Conservation (phyloP, 306 rosid genomes). For the Medicago truncatula region MtrunA17r5.0-ANR NC_053045.1:42040501-42041000, state of each 20-base stretch:
- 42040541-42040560: constrained; percentile 79
- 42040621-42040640: background rate
- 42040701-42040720: constrained; percentile 73
- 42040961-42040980: constrained; percentile 59
- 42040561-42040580: constrained; percentile 56
- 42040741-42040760: constrained; percentile 80
- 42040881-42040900: constrained; percentile 78
- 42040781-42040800: constrained; percentile 35
- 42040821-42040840: background rate
- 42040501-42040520: constrained; percentile 69
- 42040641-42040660: background rate
- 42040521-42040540: constrained; percentile 62
- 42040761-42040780: constrained; percentile 63
- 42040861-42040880: constrained; percentile 63
- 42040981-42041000: constrained; percentile 74
- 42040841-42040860: constrained; percentile 61
- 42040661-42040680: constrained; percentile 21
- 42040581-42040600: constrained; percentile 87
- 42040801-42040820: constrained; percentile 6
- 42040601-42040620: constrained; percentile 25
- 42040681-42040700: constrained; percentile 46
- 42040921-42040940: constrained; percentile 62
- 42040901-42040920: constrained; percentile 57
- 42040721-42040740: constrained; percentile 75
- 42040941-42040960: constrained; percentile 74